Evolutionary conservation across 2,329 filamentous ascomycete species (phyloP).

Genomic region (Exophiala calicioides): DNA sequence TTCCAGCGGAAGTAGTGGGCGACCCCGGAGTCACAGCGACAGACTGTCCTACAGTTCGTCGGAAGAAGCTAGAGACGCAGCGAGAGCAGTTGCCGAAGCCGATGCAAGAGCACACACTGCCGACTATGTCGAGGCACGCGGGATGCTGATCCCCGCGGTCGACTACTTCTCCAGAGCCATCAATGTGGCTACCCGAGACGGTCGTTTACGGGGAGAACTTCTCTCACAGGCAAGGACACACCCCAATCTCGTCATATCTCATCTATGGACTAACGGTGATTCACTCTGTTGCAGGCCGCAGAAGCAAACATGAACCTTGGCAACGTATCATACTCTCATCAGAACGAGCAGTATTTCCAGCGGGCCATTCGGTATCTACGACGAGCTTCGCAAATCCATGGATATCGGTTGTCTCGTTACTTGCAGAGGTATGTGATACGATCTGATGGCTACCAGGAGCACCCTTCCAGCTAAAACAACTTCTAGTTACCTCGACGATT

Average conservation of each 20-base stretch:
- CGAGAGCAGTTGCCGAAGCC: conserved; percentile 36
- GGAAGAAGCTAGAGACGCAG: conserved; percentile 36
- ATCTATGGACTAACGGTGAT: conserved; percentile 19
- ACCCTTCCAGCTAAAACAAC: conserved; percentile 3
- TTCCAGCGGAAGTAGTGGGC: conserved; percentile 38
- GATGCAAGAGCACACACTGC: conserved; percentile 41
- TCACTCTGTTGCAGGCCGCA: conserved; percentile 42
- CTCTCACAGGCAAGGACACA: conserved; percentile 44
- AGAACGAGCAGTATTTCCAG: conserved; percentile 48
- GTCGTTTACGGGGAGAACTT: conserved; percentile 43
- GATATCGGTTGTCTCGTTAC: conserved; percentile 47
- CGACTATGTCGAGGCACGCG: conserved; percentile 56
- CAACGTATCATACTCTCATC: conserved; percentile 49
- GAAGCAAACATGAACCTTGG: conserved; percentile 56
- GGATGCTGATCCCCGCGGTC: conserved; percentile 52
- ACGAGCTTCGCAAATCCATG: conserved; percentile 43
- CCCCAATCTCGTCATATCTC: conserved; percentile 9
- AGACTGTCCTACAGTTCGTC: conserved; percentile 23
- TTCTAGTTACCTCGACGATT: conserved; percentile 29
- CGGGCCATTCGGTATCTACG: conserved; percentile 51
- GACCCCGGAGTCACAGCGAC: conserved; percentile 25
- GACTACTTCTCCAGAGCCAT: conserved; percentile 55
- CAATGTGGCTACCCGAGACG: conserved; percentile 43
- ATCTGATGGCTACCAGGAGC: too few species aligned
- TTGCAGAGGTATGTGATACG: conserved; percentile 46